Percentiles rank a stretch among this genome's conserved stretches.
These are phyloP conservation scores for Lactarius sanguifluus DNA, from an alignment of 768 basidiomycete genomes.

Conservation along the genomic window DNA sequence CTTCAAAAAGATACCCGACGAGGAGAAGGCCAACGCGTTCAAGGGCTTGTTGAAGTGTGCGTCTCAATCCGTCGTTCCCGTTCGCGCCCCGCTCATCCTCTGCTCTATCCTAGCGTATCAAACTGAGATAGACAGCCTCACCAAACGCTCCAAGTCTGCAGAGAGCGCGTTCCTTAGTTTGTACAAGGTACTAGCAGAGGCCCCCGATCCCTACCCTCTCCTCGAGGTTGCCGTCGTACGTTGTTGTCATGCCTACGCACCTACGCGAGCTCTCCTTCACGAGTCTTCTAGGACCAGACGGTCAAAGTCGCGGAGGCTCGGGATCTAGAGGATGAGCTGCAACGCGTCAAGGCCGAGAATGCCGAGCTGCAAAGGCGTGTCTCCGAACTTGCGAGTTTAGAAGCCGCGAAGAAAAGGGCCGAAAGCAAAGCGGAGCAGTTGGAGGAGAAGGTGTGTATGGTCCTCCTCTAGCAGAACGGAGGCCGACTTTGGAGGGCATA, in stretches of 20 bases:
- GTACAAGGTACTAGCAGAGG: conserved; percentile 95
- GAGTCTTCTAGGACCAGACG: conserved; percentile 74
- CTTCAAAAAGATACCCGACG: conserved; percentile 93
- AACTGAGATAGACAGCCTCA: conserved; percentile 93
- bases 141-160: conserved; percentile 85
- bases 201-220: conserved; percentile 95
- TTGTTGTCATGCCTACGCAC: conserved; percentile 4
- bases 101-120: conserved; percentile 70
- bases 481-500: conserved; percentile 35
- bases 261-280: neutral
- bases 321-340: conserved; percentile 72
- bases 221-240: conserved; percentile 89
- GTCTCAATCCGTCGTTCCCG: conserved; percentile 22
- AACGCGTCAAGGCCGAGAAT: conserved; percentile 78
- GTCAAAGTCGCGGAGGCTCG: conserved; percentile 83
- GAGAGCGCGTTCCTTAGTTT: conserved; percentile 97
- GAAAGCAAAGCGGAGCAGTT: conserved; percentile 73
- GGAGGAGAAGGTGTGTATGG: conserved; percentile 68
- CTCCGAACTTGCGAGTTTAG: conserved; percentile 60
- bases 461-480: neutral
- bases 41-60: conserved; percentile 87
- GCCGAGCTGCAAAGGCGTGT: conserved; percentile 69
- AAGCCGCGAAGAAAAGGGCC: conserved; percentile 72
- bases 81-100: conserved; percentile 8
- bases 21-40: conserved; percentile 83